phyloP scores from a whole-genome alignment of 2,329 filamentous ascomycete genomes.

The Aspergillus ochraceoroseus region DNA sequence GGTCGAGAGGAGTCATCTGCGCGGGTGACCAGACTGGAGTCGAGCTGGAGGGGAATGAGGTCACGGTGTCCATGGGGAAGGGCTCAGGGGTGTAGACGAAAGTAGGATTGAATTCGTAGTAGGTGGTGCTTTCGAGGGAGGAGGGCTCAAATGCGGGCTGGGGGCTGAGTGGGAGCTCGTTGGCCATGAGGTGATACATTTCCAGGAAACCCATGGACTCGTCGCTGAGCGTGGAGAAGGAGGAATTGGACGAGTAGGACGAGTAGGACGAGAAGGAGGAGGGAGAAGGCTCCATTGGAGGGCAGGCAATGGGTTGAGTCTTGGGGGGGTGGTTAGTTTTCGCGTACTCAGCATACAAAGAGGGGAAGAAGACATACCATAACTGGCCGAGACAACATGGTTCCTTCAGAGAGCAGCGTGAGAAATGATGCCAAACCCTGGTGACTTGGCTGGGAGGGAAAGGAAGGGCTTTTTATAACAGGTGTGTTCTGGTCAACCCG shows the following conservation, averaged over 20 bases:
- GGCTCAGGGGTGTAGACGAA: slow-evolving; percentile 15
- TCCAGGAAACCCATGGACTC: slow-evolving; percentile 21
- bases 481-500: too few relatives aligned
- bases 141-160: slow-evolving; percentile 15
- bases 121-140: slow-evolving; percentile 8
- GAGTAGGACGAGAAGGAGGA: slow-evolving; percentile 18
- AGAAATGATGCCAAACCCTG: slow-evolving; percentile 9
- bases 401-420: slow-evolving; percentile 3
- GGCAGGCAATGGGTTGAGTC: slow-evolving; percentile 17
- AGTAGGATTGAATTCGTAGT: slow-evolving; percentile 17
- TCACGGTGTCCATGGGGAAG: slow-evolving; percentile 11
- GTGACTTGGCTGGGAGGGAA: slow-evolving; percentile 8
- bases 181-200: slow-evolving; percentile 14
- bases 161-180: slow-evolving; percentile 12
- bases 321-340: slow-evolving; percentile 1
- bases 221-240: slow-evolving; percentile 22
- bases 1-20: slow-evolving; percentile 9
- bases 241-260: slow-evolving; percentile 12
- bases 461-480: slow-evolving; percentile 10
- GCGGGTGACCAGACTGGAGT: slow-evolving; percentile 12
- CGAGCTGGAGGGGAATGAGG: slow-evolving; percentile 10
- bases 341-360: background rate
- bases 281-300: slow-evolving; percentile 24
- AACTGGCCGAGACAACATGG: slow-evolving; percentile 12
- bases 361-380: slow-evolving; percentile 12